Evolutionary conservation across 768 basidiomycete species (phyloP).

Genomic region (Rhodosporidiobolus odoratus): DNA sequence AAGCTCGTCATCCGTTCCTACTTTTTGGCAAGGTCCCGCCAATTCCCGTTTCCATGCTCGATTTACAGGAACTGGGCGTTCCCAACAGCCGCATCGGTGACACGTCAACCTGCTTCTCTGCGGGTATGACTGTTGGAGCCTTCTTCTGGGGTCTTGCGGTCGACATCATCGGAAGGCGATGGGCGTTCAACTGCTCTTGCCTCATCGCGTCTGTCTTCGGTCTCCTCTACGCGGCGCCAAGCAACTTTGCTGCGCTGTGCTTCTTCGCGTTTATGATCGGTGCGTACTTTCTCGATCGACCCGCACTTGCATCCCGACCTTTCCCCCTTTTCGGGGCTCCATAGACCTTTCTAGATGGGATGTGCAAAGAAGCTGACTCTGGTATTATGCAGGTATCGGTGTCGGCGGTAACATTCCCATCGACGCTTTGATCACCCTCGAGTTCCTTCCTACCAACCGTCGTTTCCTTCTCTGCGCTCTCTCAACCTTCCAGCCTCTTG

Average conservation of each 20-base stretch:
- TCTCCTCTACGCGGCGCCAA: slow-evolving; percentile 46
- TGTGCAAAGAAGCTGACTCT: too few species aligned
- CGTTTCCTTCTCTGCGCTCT: slow-evolving; percentile 42
- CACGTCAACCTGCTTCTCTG: slow-evolving; percentile 46
- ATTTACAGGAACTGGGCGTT: slow-evolving; percentile 44
- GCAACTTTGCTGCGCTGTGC: slow-evolving; percentile 48
- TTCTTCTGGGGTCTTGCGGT: slow-evolving; percentile 45
- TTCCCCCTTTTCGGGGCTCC: too few species aligned
- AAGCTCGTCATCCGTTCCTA: not conserved
- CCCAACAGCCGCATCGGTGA: slow-evolving; percentile 40
- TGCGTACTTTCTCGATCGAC: not conserved
- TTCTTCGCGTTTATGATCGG: slow-evolving; percentile 43
- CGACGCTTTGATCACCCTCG: slow-evolving; percentile 48
- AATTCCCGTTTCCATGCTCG: slow-evolving; percentile 32
- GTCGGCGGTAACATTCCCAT: slow-evolving; percentile 51
- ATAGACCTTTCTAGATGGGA: too few species aligned
- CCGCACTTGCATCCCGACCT: too few species aligned
- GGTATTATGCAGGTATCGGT: slow-evolving; percentile 43
- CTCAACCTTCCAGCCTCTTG: slow-evolving; percentile 49
- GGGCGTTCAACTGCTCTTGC: slow-evolving; percentile 48
- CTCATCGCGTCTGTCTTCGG: slow-evolving; percentile 48
- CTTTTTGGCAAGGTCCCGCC: not conserved
- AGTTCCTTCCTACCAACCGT: slow-evolving; percentile 46
- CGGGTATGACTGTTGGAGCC: slow-evolving; percentile 45
- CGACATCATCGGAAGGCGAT: slow-evolving; percentile 45